A percentile compares a stretch with the other conserved stretches of the same genome.
phyloP scores from a whole-genome alignment of 352 stramenopile genomes.

The Phytophthora multivora region DNA sequence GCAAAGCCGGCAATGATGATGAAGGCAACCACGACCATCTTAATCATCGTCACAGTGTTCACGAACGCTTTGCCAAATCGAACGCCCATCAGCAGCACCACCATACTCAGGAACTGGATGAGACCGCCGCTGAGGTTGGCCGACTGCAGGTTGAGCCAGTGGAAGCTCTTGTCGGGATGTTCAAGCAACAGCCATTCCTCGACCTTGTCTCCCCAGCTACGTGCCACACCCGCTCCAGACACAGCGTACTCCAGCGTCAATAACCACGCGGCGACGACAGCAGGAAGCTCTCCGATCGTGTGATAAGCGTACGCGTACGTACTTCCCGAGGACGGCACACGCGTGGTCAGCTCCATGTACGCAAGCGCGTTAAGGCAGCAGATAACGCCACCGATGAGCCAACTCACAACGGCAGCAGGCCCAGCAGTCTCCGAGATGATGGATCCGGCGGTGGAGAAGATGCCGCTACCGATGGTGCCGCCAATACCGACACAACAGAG shows the following conservation, averaged over 20 bases:
- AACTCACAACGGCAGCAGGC: constrained; percentile 75
- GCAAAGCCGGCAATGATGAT: constrained; percentile 89
- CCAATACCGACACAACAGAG: constrained; percentile 89
- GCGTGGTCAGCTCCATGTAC: constrained; percentile 85
- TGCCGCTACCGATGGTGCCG: constrained; percentile 85
- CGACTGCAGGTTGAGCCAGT: constrained; percentile 59
- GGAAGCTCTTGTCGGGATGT: constrained; percentile 40
- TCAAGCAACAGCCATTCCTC: constrained; percentile 62
- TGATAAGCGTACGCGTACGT: constrained; percentile 93
- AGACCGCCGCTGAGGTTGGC: constrained; percentile 57
- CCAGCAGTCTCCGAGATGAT: constrained; percentile 79
- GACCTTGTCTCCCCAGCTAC: constrained; percentile 92
- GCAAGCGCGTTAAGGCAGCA: constrained; percentile 78
- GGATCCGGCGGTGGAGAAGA: constrained; percentile 79
- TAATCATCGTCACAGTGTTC: constrained; percentile 82
- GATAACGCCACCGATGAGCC: constrained; percentile 71
- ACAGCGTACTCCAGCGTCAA: constrained; percentile 92
- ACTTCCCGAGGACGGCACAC: constrained; percentile 85
- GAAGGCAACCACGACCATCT: constrained; percentile 82
- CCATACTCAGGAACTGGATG: constrained; percentile 65
- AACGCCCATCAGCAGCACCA: constrained; percentile 76
- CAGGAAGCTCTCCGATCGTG: constrained; percentile 89
- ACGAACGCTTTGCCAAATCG: constrained; percentile 89
- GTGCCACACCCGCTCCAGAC: constrained; percentile 87
- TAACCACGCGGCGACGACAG: constrained; percentile 81